Evolutionary conservation across 2,329 filamentous ascomycete species (phyloP), one percentile per base, ranked within the genome.

Genomic region (Neurospora sp.): DNA sequence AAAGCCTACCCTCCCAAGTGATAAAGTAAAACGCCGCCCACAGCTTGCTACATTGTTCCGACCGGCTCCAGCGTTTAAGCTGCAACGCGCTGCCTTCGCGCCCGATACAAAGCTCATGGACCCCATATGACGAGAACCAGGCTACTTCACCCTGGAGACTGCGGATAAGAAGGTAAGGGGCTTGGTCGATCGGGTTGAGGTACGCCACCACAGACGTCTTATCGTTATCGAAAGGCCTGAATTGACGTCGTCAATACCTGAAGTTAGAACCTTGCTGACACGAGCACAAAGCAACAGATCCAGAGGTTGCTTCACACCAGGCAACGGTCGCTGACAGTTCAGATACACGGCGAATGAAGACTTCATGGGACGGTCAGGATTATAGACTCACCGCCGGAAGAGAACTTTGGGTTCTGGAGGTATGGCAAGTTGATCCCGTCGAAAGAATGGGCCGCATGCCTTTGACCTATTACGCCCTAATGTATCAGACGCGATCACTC

Each of bases 21-120:
- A 84, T 77, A 71, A 89, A 89, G 70, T 81, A 84, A 6, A 89
- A 77, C 4, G 79, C 81, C 0, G 85, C 84, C 87, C 87, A 89
- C 1, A 81, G 74, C 73, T 84, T 88, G 69, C 81, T 77, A 46
- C 80, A 78, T 10, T 78, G 76, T 57, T 82, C 81, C 0, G 76
- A 76, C 0, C 74, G 72, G 74, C 83, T 86, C 85, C 86, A 88
- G 68, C 84, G 81, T 66, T 82, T 83, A 65, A 89, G 80, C 39
- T 83, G 79, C 10, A 89, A 78, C 0, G 81, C 82, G 33, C 81
- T 82, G 5, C 81, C 82, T 33, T 83, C 82, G 40, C 87, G 82
- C 17, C 80, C 76, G 57, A 89, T 82, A 68, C 82, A 84, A 11
- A 89, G 79, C 74, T 88, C 84, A 71, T 89, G 85, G 0, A 84